Evolutionary conservation across 805 yeast genomes (phyloP).

Genomic region (Wickerhamia fluorescens): DNA sequence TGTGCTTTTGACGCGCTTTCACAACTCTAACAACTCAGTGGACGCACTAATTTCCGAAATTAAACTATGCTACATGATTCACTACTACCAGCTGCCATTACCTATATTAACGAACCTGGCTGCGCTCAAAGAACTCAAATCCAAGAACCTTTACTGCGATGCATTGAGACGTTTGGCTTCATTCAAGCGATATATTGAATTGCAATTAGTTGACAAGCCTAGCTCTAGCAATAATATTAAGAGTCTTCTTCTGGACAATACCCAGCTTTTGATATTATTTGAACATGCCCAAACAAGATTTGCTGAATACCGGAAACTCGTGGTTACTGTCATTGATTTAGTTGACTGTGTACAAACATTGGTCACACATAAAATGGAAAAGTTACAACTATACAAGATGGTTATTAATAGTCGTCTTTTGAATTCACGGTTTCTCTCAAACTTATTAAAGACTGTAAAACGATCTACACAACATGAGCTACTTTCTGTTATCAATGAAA

Average conservation of each 20-base stretch:
- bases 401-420: conserved; percentile 3
- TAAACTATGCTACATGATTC: conserved; percentile 31
- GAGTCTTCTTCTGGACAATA: conserved; percentile 11
- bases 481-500: not conserved
- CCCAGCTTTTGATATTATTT: conserved; percentile 9
- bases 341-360: conserved; percentile 8
- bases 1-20: conserved; percentile 27
- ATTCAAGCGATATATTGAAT: conserved; percentile 29
- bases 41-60: conserved; percentile 32
- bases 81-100: conserved; percentile 33
- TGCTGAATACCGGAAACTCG: conserved; percentile 16
- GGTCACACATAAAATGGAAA: conserved; percentile 5
- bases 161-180: conserved; percentile 29
- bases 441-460: not conserved
- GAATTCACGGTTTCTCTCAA: not conserved
- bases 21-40: conserved; percentile 34
- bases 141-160: conserved; percentile 11
- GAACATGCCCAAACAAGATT: conserved; percentile 13
- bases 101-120: conserved; percentile 13
- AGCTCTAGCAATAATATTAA: conserved; percentile 6
- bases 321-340: conserved; percentile 20
- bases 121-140: not conserved
- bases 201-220: not conserved
- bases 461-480: not conserved
- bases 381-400: conserved; percentile 22